Evolutionary conservation across 2,329 filamentous ascomycete species (phyloP).

Genomic region (Penicillium hesseltinei): DNA sequence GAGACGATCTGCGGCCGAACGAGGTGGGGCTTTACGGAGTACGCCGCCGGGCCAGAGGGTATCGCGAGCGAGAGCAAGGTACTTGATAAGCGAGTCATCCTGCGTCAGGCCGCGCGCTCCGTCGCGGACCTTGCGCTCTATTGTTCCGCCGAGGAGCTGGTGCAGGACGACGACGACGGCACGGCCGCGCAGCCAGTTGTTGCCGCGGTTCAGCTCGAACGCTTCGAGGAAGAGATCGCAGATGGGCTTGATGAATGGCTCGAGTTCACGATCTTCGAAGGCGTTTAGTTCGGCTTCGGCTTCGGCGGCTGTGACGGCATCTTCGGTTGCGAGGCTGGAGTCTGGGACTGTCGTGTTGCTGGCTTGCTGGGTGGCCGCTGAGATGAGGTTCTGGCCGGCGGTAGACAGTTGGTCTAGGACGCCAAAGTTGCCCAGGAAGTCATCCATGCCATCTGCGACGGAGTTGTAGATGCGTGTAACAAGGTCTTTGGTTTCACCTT

Average conservation of each 20-base stretch:
- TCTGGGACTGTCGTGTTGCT: constrained; percentile 50
- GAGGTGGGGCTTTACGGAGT: constrained; percentile 48
- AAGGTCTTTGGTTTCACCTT: constrained; percentile 72
- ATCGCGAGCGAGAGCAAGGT: constrained; percentile 70
- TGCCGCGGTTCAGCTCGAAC: constrained; percentile 90
- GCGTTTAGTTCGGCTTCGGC: constrained; percentile 92
- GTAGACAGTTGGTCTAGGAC: constrained; percentile 91
- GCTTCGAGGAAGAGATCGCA: constrained; percentile 96
- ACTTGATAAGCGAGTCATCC: constrained; percentile 75
- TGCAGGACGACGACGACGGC: constrained; percentile 96
- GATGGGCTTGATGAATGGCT: constrained; percentile 97
- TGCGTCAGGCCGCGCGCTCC: constrained; percentile 70
- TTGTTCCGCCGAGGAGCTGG: constrained; percentile 90
- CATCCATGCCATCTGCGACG: constrained; percentile 96
- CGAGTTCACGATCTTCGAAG: constrained; percentile 83
- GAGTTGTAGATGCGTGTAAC: constrained; percentile 95
- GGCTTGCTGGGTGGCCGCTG: constrained; percentile 51
- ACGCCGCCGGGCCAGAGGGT: constrained; percentile 70
- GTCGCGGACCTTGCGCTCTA: constrained; percentile 92
- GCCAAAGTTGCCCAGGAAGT: constrained; percentile 92
- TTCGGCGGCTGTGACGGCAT: constrained; percentile 61
- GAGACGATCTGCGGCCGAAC: constrained; percentile 71
- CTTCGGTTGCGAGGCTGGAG: constrained; percentile 43
- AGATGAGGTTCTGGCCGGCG: constrained; percentile 79
- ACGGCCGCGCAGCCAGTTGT: constrained; percentile 94